phyloP scores from a whole-genome alignment of 2,329 filamentous ascomycete genomes.

The Fusarium pininemorale region DNA sequence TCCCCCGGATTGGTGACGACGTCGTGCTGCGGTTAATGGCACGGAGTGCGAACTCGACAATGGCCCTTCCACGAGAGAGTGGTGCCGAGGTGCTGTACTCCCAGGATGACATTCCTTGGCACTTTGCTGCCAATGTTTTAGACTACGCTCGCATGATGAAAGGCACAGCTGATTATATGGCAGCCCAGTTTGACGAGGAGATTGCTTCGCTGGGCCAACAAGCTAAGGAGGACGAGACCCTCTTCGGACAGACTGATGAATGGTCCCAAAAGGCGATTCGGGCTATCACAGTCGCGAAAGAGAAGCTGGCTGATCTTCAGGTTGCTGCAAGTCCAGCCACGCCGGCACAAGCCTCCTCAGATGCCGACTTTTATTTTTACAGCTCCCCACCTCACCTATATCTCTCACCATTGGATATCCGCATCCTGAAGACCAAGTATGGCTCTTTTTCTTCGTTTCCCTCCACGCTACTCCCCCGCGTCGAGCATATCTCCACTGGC shows the following conservation, averaged over 20 bases:
- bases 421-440: slow-evolving; percentile 90
- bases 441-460: slow-evolving; percentile 85
- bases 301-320: slow-evolving; percentile 67
- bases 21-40: slow-evolving; percentile 89
- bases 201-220: slow-evolving; percentile 78
- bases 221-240: slow-evolving; percentile 86
- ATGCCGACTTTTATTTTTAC: slow-evolving; percentile 82
- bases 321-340: slow-evolving; percentile 24
- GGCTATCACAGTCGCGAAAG: slow-evolving; percentile 77
- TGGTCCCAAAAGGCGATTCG: slow-evolving; percentile 89
- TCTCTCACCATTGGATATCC: slow-evolving; percentile 88
- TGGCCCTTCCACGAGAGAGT: slow-evolving; percentile 87
- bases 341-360: slow-evolving; percentile 42
- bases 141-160: slow-evolving; percentile 98
- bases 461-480: slow-evolving; percentile 83
- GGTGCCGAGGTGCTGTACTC: slow-evolving; percentile 73
- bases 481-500: slow-evolving; percentile 89
- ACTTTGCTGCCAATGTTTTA: slow-evolving; percentile 90
- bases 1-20: slow-evolving; percentile 85
- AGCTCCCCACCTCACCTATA: slow-evolving; percentile 88
- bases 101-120: slow-evolving; percentile 88
- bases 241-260: slow-evolving; percentile 92
- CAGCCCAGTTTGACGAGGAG: slow-evolving; percentile 80
- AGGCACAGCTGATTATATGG: slow-evolving; percentile 89
- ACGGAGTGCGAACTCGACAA: slow-evolving; percentile 80